Conservation (phyloP, 495 filamentous ascomycete species). For the Hyphodiscus hymeniophilus region DNA sequence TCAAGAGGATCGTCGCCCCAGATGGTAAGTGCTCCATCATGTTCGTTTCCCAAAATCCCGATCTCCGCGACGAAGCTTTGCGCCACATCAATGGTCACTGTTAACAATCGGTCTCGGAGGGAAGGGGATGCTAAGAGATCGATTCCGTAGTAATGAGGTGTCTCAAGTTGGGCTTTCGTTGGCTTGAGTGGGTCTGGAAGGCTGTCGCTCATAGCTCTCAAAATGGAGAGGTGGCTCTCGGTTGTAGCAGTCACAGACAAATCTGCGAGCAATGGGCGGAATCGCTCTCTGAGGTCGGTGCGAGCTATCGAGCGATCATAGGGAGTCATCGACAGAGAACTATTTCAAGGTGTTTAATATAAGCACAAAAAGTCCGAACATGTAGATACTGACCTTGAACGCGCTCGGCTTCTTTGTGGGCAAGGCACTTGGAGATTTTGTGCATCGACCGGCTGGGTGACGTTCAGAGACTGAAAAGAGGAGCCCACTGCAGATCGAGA, state of each 20-base stretch:
- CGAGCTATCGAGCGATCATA: constrained; percentile 23
- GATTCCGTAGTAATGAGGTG: constrained; percentile 32
- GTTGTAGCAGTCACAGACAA: constrained; percentile 11
- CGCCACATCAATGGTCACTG: constrained; percentile 19
- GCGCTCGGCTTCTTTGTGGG: constrained; percentile 4
- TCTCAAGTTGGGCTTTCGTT: constrained; percentile 29
- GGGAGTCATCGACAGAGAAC: constrained; percentile 19
- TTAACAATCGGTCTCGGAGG: constrained; percentile 26
- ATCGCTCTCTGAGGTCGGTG: constrained; percentile 18
- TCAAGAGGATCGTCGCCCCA: constrained; percentile 30
- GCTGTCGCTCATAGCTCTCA: constrained; percentile 19
- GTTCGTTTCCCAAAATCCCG: constrained; percentile 20
- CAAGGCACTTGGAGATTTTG: not conserved
- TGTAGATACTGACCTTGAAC: constrained; percentile 6
- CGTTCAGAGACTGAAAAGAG: constrained; percentile 23
- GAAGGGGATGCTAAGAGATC: constrained; percentile 31
- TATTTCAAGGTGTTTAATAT: constrained; percentile 6
- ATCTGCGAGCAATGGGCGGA: constrained; percentile 17
- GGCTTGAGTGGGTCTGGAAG: constrained; percentile 25
- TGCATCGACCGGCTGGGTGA: constrained; percentile 15
- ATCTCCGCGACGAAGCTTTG: constrained; percentile 24
- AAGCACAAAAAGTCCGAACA: not conserved
- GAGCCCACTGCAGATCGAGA: constrained; percentile 24
- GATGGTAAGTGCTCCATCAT: constrained; percentile 26
- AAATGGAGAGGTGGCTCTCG: constrained; percentile 22